Evolutionary conservation across 345 rosid genomes (phyloP).

Genomic region (Zanthoxylum bungeanum): DNA sequence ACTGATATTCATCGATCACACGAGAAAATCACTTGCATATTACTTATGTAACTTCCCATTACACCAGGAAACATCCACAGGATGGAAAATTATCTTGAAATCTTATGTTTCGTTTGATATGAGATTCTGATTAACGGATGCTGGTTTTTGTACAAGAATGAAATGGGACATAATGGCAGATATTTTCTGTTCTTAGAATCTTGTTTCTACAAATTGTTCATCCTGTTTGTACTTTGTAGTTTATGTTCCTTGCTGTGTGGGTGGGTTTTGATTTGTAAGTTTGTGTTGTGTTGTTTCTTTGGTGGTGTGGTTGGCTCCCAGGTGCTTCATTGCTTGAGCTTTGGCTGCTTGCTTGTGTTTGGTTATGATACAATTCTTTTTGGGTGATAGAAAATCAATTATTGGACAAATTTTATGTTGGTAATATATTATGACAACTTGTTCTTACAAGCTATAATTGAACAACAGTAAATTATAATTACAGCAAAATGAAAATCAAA

Average conservation of each 20-base stretch:
- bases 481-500: too few relatives aligned
- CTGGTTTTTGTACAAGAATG: background rate
- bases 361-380: background rate
- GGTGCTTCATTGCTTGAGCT: background rate
- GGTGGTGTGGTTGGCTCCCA: background rate
- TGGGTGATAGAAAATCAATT: background rate
- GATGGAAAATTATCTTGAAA: background rate
- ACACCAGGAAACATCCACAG: background rate
- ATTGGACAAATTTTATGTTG: background rate
- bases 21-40: background rate
- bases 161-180: background rate
- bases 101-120: background rate
- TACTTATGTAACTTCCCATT: background rate
- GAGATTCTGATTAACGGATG: background rate
- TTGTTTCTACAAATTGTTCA: background rate
- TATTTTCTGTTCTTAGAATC: background rate
- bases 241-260: background rate
- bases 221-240: slow-evolving; percentile 19
- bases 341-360: slow-evolving; percentile 4
- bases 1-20: background rate
- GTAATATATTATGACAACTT: too few relatives aligned
- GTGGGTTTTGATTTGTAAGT: slow-evolving; percentile 7
- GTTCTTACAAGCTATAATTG: too few relatives aligned
- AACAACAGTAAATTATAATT: too few relatives aligned
- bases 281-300: slow-evolving; percentile 7